Evolutionary conservation across 805 yeast species (phyloP), one percentile per base, ranked within the genome.

Genomic region (Hanseniaspora taiwanica): DNA sequence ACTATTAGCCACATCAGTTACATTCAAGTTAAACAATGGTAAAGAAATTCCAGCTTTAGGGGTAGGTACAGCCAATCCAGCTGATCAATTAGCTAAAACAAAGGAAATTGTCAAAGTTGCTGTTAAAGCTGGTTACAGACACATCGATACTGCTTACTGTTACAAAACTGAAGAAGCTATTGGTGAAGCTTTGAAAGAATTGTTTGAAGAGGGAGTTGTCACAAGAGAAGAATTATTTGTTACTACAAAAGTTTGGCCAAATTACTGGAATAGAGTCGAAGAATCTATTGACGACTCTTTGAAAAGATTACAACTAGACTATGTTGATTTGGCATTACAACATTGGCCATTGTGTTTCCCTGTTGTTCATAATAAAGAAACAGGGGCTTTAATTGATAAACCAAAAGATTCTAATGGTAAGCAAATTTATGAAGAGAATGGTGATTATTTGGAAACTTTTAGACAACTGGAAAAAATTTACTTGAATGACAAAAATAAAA

Each of bases 281-380:
- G 60, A 55, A 27, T 78, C 80, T 1, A 59, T 83, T 35, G 67
- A 73, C 19, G 62, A 60, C 32, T 78, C 87, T 2, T 64, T 84
- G 49, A 50, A 65, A 45, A 72, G 72, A 44, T 64, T 83, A 45
- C 76, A 75, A 0, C 52, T 81, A 40, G 93, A 80, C 37, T 83
- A 84, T 52, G 78, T 81, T 37, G 94, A 84, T 54, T 63, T 84
- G 47, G 71, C 74, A 51, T 68, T 85, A 48, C 72, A 82, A 52
- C 94, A 84, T 59, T 41, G 44, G 44, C 44, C 40, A 25, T 29
- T 37, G 17, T 37, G 40, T 17, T 41, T 27, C 16, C 39, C 40
- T 8, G 14, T 24, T 13, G 20, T 40, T 13, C 14, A 13, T n/a
- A 37, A 40, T 10, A 25, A 34, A 12, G 25, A 37, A 17, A 40